phyloP scores from a whole-genome alignment of 2,329 filamentous ascomycete species.

The Cephalotrichum gorgonifer region DNA sequence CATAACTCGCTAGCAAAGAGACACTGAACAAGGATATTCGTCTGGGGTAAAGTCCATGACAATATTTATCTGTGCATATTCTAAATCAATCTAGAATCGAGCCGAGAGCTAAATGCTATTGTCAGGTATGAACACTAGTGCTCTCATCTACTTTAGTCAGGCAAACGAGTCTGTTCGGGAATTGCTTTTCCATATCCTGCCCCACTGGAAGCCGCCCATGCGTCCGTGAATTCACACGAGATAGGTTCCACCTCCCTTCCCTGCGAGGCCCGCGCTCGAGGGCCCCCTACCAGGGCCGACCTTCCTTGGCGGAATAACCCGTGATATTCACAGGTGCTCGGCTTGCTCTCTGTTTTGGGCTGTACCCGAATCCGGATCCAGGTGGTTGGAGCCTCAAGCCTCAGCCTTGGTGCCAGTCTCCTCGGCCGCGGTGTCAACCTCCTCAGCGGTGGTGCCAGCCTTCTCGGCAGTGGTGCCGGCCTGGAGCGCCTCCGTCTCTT shows the following conservation, averaged over 20 bases:
- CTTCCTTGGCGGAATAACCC: neutral
- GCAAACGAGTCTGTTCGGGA: neutral
- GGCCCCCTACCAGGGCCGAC: neutral
- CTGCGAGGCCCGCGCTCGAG: neutral
- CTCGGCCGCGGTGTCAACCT: slow-evolving; percentile 6
- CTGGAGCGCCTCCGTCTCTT: slow-evolving; percentile 71
- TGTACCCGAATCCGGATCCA: neutral
- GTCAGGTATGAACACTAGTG: neutral
- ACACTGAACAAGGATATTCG: too few species aligned
- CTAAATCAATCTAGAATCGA: neutral
- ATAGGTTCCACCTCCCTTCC: too few species aligned
- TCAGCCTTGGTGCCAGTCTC: neutral
- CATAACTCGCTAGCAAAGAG: too few species aligned
- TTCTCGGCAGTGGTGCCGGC: too few species aligned
- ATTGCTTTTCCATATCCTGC: neutral
- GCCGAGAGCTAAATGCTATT: neutral
- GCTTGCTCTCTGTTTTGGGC: neutral
- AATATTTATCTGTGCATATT: neutral
- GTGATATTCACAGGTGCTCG: neutral
- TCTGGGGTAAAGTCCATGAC: neutral
- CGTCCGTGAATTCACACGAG: too few species aligned
- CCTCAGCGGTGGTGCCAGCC: too few species aligned
- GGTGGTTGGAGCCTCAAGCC: neutral
- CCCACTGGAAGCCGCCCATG: too few species aligned
- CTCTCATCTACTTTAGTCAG: neutral